Evolutionary conservation across 1,139 yeast species (phyloP).

Genomic region (Debaryomyces fabryi): DNA sequence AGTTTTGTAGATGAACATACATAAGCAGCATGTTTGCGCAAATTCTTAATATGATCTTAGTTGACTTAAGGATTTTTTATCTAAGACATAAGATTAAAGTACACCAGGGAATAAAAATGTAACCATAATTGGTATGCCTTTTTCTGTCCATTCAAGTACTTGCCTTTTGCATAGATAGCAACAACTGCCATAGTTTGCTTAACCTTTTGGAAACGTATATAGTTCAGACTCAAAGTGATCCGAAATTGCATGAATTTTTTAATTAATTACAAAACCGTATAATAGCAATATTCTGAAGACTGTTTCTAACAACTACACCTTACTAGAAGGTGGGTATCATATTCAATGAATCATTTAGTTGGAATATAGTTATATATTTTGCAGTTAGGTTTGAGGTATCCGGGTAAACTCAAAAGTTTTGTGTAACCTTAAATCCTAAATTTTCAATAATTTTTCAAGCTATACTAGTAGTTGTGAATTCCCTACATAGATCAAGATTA

Average conservation of each 20-base stretch:
- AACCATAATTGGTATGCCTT: too few species aligned
- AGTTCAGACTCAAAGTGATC: too few species aligned
- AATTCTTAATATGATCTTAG: not conserved
- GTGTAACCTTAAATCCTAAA: conserved; percentile 3
- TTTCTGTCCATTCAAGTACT: too few species aligned
- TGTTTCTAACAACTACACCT: too few species aligned
- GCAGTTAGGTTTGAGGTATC: not conserved
- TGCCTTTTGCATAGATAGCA: too few species aligned
- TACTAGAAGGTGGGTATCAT: not conserved
- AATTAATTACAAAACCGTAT: too few species aligned
- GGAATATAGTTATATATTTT: not conserved
- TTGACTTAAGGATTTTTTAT: not conserved
- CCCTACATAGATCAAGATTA: not conserved
- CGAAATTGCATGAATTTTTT: too few species aligned
- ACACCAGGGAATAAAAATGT: not conserved
- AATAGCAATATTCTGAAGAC: too few species aligned
- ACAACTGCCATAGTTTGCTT: too few species aligned
- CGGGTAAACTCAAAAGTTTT: conserved; percentile 1
- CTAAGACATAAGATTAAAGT: not conserved
- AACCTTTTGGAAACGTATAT: too few species aligned
- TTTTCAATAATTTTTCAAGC: conserved; percentile 6
- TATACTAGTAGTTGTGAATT: not conserved
- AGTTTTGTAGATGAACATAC: not conserved
- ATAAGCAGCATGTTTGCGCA: not conserved
- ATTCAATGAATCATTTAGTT: not conserved